These are phyloP conservation scores for Naganishia friedmannii DNA, from an alignment of 768 basidiomycete species.

Conservation along the genomic window DNA sequence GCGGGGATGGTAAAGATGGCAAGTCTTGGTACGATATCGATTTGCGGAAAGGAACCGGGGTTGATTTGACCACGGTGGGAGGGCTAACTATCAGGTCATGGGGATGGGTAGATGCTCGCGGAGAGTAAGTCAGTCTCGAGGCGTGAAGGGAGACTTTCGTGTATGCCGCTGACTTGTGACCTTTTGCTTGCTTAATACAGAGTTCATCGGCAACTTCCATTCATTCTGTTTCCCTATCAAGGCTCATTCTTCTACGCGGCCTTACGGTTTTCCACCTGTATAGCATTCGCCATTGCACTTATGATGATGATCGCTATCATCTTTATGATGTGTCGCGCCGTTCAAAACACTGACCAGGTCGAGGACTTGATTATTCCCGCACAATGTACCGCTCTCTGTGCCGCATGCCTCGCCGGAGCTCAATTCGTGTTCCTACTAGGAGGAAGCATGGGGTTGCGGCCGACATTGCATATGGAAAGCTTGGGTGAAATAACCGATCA, in stretches of 20 bases:
- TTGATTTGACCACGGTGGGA: not conserved
- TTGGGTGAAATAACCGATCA: not conserved
- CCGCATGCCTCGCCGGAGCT: not conserved
- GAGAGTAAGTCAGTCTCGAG: not conserved
- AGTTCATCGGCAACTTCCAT: not conserved
- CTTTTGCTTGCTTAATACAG: not conserved
- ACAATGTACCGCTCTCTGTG: not conserved
- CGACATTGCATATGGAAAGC: not conserved
- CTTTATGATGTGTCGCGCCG: not conserved
- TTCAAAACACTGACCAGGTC: not conserved
- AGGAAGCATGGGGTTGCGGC: not conserved
- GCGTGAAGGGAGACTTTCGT: not conserved
- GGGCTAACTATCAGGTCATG: not conserved
- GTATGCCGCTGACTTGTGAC: not conserved
- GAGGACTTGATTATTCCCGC: slow-evolving; percentile 5
- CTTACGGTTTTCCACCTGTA: not conserved
- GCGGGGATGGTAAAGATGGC: not conserved
- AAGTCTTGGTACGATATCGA: not conserved
- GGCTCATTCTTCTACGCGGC: not conserved
- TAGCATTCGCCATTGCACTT: not conserved
- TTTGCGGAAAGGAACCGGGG: slow-evolving; percentile 3
- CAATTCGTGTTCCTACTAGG: not conserved
- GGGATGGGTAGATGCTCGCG: not conserved
- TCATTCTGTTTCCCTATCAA: not conserved
- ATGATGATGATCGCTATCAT: not conserved